Evolutionary conservation across 257 asterid genomes (phyloP).

Genomic region (Solanum clarkiae): DNA sequence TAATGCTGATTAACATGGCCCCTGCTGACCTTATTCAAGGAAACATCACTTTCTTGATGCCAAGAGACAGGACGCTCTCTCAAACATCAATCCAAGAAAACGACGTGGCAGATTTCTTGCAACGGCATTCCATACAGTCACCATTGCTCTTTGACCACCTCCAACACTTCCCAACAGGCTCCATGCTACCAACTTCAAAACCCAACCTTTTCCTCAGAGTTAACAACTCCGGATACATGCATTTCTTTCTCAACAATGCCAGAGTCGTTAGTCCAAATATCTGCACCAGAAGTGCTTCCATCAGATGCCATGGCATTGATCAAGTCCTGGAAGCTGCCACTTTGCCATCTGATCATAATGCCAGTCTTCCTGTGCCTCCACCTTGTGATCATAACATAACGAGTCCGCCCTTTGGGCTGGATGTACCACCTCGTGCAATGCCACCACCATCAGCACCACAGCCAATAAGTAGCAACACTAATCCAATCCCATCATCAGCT

Average conservation of each 20-base stretch:
- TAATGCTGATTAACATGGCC: slow-evolving; percentile 64
- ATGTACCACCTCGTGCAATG: neutral
- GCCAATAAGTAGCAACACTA: neutral
- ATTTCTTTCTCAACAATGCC: slow-evolving; percentile 49
- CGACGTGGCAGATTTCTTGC: slow-evolving; percentile 39
- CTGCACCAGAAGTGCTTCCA: slow-evolving; percentile 33
- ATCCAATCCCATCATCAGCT: neutral
- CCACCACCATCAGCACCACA: neutral
- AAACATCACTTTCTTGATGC: slow-evolving; percentile 66
- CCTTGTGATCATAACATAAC: neutral
- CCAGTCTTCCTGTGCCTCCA: neutral
- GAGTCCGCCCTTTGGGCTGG: neutral
- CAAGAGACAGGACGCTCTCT: slow-evolving; percentile 44
- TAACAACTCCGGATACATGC: slow-evolving; percentile 28
- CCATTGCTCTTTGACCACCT: slow-evolving; percentile 50
- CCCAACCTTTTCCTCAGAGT: slow-evolving; percentile 39
- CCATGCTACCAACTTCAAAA: slow-evolving; percentile 49
- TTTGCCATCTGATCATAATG: neutral
- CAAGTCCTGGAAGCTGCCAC: slow-evolving; percentile 26
- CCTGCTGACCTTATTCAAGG: slow-evolving; percentile 19
- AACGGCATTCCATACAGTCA: slow-evolving; percentile 56
- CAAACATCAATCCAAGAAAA: slow-evolving; percentile 10
- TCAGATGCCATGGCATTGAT: slow-evolving; percentile 77
- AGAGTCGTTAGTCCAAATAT: slow-evolving; percentile 50
- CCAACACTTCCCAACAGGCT: slow-evolving; percentile 46